Percentiles rank a stretch among this genome's conserved stretches.
Evolutionary conservation across 2,329 filamentous ascomycete species (phyloP).

Genomic region (Chaetoscypha palmicola): DNA sequence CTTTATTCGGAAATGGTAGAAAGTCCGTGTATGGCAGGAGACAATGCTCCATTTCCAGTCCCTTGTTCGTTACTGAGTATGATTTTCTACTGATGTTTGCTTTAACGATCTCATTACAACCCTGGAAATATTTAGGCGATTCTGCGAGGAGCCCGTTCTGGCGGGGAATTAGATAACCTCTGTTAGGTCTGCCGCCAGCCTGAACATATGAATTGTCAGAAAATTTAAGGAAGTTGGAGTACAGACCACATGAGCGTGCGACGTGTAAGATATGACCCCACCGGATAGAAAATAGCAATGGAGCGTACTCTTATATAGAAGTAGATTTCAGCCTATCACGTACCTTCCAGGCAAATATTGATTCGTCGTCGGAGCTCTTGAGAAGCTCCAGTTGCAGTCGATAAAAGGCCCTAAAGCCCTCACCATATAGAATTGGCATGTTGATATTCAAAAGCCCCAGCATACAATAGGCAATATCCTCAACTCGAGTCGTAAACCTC

Average conservation of each 20-base stretch:
- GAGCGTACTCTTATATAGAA: too few species aligned
- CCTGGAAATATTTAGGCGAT: neutral
- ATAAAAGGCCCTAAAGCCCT: neutral
- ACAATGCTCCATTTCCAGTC: too few species aligned
- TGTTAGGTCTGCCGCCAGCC: too few species aligned
- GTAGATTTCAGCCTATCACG: too few species aligned
- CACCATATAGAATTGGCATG: slow-evolving; percentile 5
- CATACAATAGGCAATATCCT: slow-evolving; percentile 1
- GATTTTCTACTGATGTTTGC: neutral
- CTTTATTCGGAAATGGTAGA: too few species aligned
- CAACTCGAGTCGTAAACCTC: neutral
- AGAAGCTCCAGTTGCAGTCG: slow-evolving; percentile 1
- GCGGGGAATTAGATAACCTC: too few species aligned
- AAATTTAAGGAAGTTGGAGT: too few species aligned
- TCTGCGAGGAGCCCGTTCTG: neutral
- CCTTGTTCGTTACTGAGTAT: neutral
- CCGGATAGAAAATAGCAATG: too few species aligned
- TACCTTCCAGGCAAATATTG: slow-evolving; percentile 7
- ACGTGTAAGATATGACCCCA: too few species aligned
- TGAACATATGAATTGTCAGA: too few species aligned
- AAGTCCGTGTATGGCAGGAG: too few species aligned
- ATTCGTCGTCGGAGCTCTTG: slow-evolving; percentile 3
- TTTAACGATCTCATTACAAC: neutral
- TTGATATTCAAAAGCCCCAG: slow-evolving; percentile 2
- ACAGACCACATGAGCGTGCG: too few species aligned